These are phyloP conservation scores for Citrullus mucosospermus DNA, from an alignment of 306 rosid genomes.

Conservation along the genomic window DNA sequence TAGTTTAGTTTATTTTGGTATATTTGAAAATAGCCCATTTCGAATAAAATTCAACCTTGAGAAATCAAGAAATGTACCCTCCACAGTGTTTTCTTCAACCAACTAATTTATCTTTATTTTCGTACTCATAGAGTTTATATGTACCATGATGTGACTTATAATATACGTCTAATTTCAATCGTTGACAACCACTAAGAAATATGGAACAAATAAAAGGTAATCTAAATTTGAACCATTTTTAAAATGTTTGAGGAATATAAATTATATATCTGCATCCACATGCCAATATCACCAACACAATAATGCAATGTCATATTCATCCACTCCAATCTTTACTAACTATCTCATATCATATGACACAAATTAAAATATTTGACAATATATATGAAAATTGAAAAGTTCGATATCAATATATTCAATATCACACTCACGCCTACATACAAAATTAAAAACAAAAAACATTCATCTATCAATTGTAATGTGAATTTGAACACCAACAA, in stretches of 20 bases:
- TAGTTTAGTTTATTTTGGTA: too few species aligned
- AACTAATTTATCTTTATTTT: not conserved
- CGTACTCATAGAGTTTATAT: not conserved
- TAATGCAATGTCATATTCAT: not conserved
- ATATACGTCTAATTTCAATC: not conserved
- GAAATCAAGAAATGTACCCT: too few species aligned
- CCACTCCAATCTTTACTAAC: not conserved
- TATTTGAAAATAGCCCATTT: too few species aligned
- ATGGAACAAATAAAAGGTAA: not conserved
- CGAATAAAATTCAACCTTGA: too few species aligned
- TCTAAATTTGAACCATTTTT: not conserved
- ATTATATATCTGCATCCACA: not conserved
- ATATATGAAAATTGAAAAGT: too few species aligned
- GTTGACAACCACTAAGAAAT: not conserved
- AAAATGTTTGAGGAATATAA: not conserved
- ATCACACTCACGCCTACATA: too few species aligned
- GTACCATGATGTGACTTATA: not conserved
- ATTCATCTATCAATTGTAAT: too few species aligned
- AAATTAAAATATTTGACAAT: too few species aligned
- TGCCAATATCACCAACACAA: not conserved
- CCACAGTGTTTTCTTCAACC: not conserved
- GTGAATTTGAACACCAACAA: too few species aligned
- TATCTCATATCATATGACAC: not conserved
- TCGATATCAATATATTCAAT: too few species aligned
- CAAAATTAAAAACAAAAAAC: too few species aligned